Percentiles rank a stretch among this genome's conserved stretches.
phyloP scores from a whole-genome alignment of 441 rosid genomes.

The Populus tomentosa region DNA sequence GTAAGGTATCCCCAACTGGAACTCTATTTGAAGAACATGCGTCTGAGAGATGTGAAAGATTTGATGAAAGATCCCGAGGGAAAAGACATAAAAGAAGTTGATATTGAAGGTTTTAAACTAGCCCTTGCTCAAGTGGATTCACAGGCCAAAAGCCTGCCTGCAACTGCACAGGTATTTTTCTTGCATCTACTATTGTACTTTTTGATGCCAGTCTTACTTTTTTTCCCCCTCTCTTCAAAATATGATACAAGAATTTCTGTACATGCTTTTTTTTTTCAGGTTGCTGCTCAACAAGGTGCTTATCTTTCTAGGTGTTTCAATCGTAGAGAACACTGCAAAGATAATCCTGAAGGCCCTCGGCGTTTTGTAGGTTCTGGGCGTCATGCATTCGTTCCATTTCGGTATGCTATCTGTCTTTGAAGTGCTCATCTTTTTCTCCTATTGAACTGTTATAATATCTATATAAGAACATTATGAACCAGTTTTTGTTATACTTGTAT shows the following conservation, averaged over 20 bases:
- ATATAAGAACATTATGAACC: neutral
- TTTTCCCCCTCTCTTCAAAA: neutral
- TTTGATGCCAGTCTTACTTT: neutral
- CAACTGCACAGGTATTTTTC: constrained; percentile 84
- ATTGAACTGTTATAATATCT: neutral
- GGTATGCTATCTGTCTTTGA: constrained; percentile 30
- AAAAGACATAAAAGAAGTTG: constrained; percentile 48
- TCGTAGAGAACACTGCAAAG: constrained; percentile 47
- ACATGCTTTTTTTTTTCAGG: constrained; percentile 35
- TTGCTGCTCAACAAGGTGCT: constrained; percentile 87
- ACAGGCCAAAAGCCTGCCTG: constrained; percentile 78
- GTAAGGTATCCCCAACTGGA: constrained; percentile 82
- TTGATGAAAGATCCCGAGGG: constrained; percentile 70
- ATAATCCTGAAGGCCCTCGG: constrained; percentile 78
- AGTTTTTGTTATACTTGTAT: neutral
- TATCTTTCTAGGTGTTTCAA: constrained; percentile 89
- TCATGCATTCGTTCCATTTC: constrained; percentile 74
- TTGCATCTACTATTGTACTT: neutral
- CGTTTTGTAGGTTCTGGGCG: constrained; percentile 52
- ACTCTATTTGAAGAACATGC: constrained; percentile 59
- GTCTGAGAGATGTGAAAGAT: constrained; percentile 42
- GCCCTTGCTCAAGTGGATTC: constrained; percentile 82
- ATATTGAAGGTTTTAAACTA: constrained; percentile 62
- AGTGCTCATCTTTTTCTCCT: neutral
- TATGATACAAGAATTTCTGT: neutral